phyloP scores from a whole-genome alignment of 768 basidiomycete genomes.

The Mycena belliarum region DNA sequence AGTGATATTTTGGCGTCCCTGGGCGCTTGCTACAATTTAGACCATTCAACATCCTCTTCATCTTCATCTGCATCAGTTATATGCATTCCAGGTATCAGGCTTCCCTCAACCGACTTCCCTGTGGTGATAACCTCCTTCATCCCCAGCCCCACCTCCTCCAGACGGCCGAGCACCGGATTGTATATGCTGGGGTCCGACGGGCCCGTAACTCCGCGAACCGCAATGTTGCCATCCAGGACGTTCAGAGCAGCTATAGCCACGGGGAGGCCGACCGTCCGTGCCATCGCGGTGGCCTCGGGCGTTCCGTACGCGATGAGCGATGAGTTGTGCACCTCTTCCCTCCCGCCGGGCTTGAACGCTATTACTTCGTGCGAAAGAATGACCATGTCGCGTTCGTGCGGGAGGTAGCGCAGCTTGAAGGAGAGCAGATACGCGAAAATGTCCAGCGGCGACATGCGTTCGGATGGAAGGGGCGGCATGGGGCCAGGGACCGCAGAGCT shows the following conservation, averaged over 20 bases:
- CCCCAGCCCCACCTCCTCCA: conserved; percentile 55
- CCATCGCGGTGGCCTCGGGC: conserved; percentile 73
- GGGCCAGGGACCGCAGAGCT: conserved; percentile 14
- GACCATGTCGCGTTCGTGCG: conserved; percentile 82
- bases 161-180: conserved; percentile 55
- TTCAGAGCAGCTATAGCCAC: conserved; percentile 79
- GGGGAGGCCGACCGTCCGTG: conserved; percentile 86
- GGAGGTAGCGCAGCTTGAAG: conserved; percentile 66
- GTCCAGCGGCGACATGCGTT: conserved; percentile 60
- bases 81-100: conserved; percentile 4
- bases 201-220: conserved; percentile 62
- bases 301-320: conserved; percentile 64
- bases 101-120: conserved; percentile 22
- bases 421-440: conserved; percentile 73
- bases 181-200: conserved; percentile 67
- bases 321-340: conserved; percentile 64
- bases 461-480: conserved; percentile 47
- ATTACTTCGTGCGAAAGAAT: conserved; percentile 84
- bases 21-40: neutral
- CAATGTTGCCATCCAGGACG: conserved; percentile 62
- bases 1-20: too few species aligned
- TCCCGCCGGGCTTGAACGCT: conserved; percentile 30
- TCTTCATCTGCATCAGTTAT: neutral
- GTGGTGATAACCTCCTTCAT: conserved; percentile 41
- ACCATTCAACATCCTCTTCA: conserved; percentile 10